Evolutionary conservation across 208 protist species (phyloP).

Genomic region (Trypanosoma brucei): DNA sequence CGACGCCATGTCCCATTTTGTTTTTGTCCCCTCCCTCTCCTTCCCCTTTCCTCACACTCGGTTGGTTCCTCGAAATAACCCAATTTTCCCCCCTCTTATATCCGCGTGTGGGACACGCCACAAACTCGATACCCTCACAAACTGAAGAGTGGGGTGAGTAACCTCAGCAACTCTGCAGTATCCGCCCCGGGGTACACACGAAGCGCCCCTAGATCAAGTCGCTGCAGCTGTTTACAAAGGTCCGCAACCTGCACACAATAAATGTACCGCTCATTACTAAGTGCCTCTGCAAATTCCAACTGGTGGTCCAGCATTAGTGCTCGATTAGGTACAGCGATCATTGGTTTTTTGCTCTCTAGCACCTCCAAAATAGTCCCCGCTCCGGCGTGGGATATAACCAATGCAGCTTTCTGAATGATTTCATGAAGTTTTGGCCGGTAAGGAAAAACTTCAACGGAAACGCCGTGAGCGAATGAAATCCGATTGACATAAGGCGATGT

Average conservation of each 20-base stretch:
- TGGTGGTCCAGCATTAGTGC: slow-evolving; percentile 89
- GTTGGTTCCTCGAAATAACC: too few species aligned
- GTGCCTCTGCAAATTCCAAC: slow-evolving; percentile 64
- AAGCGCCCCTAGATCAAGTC: slow-evolving; percentile 33
- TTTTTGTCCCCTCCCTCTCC: too few species aligned
- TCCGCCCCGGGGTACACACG: slow-evolving; percentile 49
- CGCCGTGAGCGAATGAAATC: slow-evolving; percentile 18
- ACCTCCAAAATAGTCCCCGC: slow-evolving; percentile 90
- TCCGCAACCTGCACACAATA: slow-evolving; percentile 53
- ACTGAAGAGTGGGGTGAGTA: slow-evolving; percentile 16
- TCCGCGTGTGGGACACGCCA: not conserved
- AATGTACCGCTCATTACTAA: slow-evolving; percentile 45
- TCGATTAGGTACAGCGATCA: slow-evolving; percentile 85
- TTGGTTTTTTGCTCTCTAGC: slow-evolving; percentile 47
- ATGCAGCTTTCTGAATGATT: slow-evolving; percentile 38
- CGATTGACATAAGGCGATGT: slow-evolving; percentile 19
- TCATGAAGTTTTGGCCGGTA: slow-evolving; percentile 56
- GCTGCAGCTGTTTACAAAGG: slow-evolving; percentile 29
- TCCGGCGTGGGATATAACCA: slow-evolving; percentile 87
- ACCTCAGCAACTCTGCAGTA: slow-evolving; percentile 26
- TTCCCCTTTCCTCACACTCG: too few species aligned
- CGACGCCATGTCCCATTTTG: too few species aligned
- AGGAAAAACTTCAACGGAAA: slow-evolving; percentile 63
- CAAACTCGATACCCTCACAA: not conserved
- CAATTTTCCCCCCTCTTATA: not conserved